Evolutionary conservation across 768 basidiomycete genomes (phyloP).

Genomic region (Mycena polygramma): DNA sequence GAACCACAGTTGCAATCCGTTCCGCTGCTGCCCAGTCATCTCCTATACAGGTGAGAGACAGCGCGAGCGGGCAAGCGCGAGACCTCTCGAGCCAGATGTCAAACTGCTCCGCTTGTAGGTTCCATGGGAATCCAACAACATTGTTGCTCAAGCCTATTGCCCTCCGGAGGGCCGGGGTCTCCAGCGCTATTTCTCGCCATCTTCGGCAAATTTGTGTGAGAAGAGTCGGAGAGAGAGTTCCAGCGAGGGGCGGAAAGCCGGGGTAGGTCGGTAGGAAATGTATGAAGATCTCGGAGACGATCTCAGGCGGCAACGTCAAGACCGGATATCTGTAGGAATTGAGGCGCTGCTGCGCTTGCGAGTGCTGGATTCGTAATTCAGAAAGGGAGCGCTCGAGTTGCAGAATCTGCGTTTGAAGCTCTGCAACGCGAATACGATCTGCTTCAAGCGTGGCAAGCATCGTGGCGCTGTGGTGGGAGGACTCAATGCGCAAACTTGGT

Average conservation of each 20-base stretch:
- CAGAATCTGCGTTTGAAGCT: background rate
- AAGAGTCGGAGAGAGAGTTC: no score
- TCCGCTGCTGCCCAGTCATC: background rate
- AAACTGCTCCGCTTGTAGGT: background rate
- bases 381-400: background rate
- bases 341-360: background rate
- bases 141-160: background rate
- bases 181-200: no score
- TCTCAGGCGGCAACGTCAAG: background rate
- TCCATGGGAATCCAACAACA: no score
- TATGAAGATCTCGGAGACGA: background rate
- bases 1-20: background rate
- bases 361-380: background rate
- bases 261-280: background rate
- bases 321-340: background rate
- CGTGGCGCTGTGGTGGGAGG: background rate
- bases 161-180: background rate
- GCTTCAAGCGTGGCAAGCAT: background rate
- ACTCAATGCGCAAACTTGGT: no score
- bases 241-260: no score
- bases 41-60: background rate
- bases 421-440: background rate
- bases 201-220: no score
- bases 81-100: background rate
- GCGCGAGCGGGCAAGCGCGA: background rate